A percentile compares a stretch with the other conserved stretches of the same genome.
These are phyloP conservation scores for Novymonas esmeraldas DNA, from an alignment of 208 protist genomes.

Conservation along the genomic window DNA sequence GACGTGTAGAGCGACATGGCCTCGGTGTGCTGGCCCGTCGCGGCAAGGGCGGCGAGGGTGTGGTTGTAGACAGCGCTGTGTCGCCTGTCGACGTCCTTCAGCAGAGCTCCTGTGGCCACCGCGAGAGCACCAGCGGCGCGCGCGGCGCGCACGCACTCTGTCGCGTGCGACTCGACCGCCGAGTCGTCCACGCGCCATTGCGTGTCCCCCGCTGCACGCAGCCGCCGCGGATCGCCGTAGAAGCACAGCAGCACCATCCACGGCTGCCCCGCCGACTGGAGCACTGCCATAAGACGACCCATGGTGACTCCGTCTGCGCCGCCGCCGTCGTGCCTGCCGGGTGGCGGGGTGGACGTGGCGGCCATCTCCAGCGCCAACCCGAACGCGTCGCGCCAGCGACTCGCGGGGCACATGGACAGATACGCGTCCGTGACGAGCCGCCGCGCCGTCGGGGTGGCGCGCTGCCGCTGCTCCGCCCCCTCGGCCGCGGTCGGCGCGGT, in stretches of 20 bases:
- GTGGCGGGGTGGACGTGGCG: neutral
- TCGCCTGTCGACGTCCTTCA: slow-evolving; percentile 17
- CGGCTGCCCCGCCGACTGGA: slow-evolving; percentile 22
- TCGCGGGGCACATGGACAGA: slow-evolving; percentile 30
- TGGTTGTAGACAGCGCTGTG: slow-evolving; percentile 51
- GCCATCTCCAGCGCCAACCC: slow-evolving; percentile 1
- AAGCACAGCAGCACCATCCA: slow-evolving; percentile 31
- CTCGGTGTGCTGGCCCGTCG: slow-evolving; percentile 23
- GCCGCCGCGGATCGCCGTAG: slow-evolving; percentile 23
- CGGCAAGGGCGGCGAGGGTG: slow-evolving; percentile 42
- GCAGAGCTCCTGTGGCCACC: slow-evolving; percentile 16
- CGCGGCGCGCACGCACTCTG: neutral
- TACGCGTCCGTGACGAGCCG: slow-evolving; percentile 35
- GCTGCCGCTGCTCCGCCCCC: neutral
- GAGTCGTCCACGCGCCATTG: slow-evolving; percentile 1
- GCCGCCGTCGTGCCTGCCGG: neutral
- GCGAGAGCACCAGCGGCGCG: slow-evolving; percentile 6
- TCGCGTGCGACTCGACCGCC: neutral
- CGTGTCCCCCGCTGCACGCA: slow-evolving; percentile 1
- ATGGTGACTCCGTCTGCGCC: slow-evolving; percentile 9
- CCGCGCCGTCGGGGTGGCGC: slow-evolving; percentile 9
- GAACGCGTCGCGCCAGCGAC: slow-evolving; percentile 39
- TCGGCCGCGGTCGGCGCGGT: neutral
- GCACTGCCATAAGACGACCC: slow-evolving; percentile 26
- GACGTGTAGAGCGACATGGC: slow-evolving; percentile 40